Evolutionary conservation across 2,329 filamentous ascomycete genomes (phyloP), one percentile per base, ranked within the genome.

Genomic region (Mycosphaerelloides madeirae): DNA sequence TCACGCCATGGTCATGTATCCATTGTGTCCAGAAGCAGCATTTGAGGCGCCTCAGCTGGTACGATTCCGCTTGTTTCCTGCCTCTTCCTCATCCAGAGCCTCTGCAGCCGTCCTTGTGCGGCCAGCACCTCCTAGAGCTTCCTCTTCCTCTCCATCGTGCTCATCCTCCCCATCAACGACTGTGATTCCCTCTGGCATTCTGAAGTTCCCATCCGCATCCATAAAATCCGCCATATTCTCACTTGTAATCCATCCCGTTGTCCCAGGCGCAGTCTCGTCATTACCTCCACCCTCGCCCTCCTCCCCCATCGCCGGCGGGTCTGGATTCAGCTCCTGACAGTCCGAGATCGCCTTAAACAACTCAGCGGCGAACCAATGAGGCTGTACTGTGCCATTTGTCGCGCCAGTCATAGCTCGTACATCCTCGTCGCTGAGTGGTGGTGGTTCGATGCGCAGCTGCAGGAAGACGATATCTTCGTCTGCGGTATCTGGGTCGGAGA

Each of bases 141-240:
- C 13, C 9, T 38, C 57, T 3, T 54, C 56, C 12, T 50, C 48
- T 2, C 64, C 67, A 16, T 62, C 61, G 1, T 58, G 73, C 36
- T 69, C 73, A 16, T 62, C 71, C 15, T 65, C 62, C 18, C 77
- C 79, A 52, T 82, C 81, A 38, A 78, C 73, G 33, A 77, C 74
- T 46, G 77, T 74, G 19, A 81, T 81, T 1, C 79, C 82, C 7
- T 83, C 82, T 44, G 81, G 81, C 34, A 83, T 83, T 15, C 84
- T 84, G 78, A 84, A 91, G 61, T 91, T 89, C 2, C 87, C 87
- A 7, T 89, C 77, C 50, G 78, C 81, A 57, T 93, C 86, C 65
- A 93, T 86, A 61, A 81, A 95, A 55, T 95, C 79, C 52, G 84
- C 75, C 63, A 95, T 83, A 58, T 96, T 97, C 44, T 95, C 91